These are phyloP conservation scores for Sugiyamaella japonica DNA, from an alignment of 1,139 yeast species.

Conservation along the genomic window DNA sequence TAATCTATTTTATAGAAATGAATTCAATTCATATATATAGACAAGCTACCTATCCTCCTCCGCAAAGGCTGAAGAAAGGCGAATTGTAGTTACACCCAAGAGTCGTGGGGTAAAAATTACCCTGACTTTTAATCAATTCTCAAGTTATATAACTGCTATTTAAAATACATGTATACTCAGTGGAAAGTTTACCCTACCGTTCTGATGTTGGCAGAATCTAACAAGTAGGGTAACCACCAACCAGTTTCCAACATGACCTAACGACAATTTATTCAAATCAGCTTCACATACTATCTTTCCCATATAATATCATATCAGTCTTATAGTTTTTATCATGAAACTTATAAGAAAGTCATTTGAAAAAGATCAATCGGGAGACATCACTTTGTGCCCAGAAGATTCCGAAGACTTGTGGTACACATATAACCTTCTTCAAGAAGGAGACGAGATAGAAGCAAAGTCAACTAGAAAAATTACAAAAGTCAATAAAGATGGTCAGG, in stretches of 20 bases:
- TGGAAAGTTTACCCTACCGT: too few relatives aligned
- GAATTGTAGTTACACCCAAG: too few relatives aligned
- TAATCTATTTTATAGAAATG: not conserved
- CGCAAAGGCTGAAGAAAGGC: too few relatives aligned
- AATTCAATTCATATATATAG: not conserved
- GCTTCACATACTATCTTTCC: not conserved
- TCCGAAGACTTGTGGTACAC: slow-evolving; percentile 90
- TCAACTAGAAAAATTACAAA: slow-evolving; percentile 68
- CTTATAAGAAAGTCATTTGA: slow-evolving; percentile 52
- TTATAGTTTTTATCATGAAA: slow-evolving; percentile 46
- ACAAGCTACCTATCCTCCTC: too few relatives aligned
- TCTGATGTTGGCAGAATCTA: too few relatives aligned
- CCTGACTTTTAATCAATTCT: too few relatives aligned
- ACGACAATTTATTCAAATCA: not conserved
- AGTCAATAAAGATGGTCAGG: slow-evolving; percentile 39
- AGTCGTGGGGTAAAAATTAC: too few relatives aligned
- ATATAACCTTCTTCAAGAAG: slow-evolving; percentile 73
- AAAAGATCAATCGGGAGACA: slow-evolving; percentile 64
- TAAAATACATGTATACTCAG: too few relatives aligned
- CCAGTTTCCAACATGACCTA: too few relatives aligned
- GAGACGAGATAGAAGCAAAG: slow-evolving; percentile 69
- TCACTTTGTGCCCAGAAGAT: slow-evolving; percentile 76
- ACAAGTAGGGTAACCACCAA: too few relatives aligned
- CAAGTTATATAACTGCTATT: too few relatives aligned
- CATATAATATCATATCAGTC: not conserved